Evolutionary conservation across 78 protist genomes (phyloP), one percentile per base, ranked within the genome.

Genomic region (Tieghemostelium lacteum): DNA sequence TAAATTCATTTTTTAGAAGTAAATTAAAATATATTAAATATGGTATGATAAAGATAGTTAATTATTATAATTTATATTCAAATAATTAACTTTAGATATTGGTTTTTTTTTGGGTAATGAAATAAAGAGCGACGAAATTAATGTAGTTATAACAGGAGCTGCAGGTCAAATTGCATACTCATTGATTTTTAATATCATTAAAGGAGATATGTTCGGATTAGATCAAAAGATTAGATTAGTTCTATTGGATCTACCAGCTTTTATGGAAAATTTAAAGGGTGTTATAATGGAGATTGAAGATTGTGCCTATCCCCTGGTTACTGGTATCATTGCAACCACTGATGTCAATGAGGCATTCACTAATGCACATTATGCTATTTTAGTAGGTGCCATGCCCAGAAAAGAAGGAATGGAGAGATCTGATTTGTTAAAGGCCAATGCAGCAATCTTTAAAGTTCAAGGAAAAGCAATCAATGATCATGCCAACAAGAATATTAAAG

Each of bases 361-460:
- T 29, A 87, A 60, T 17, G 61, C 24, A 29, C 93, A 95, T 75
- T 87, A 42, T 19, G 97, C 92, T 54, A 34, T 97, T 63, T 54
- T 96, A n/a, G 95, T 95, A 34, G 99, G 99, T 33, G 98, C 98
- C 0, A 75, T 94, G 74, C 99, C 99, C 20, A 95, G 99, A 80
- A 63, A 65, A 49, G 96, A 87, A 0, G 99, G 99, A 31, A 97
- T 97, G 99, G 96, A 94, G 69, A 92, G 99, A 36, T 60, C 67
- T 40, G 99, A 98, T n/a, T 92, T 97, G 1, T 69, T 97, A 14
- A 24, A 62, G 49, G 80, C 64, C 57, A 97, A 97, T 64, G 93
- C 87, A 19, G 61, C 72, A 60, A 97, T 97, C 78, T 98, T 98
- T 95, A 52, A 80, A 33, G 96, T 19, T 54, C 98, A 95, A 69